Percentiles rank a stretch among this genome's conserved stretches.
These are phyloP conservation scores for Lumnitzera littorea DNA, from an alignment of 345 rosid species.

Conservation along the genomic window DNA sequence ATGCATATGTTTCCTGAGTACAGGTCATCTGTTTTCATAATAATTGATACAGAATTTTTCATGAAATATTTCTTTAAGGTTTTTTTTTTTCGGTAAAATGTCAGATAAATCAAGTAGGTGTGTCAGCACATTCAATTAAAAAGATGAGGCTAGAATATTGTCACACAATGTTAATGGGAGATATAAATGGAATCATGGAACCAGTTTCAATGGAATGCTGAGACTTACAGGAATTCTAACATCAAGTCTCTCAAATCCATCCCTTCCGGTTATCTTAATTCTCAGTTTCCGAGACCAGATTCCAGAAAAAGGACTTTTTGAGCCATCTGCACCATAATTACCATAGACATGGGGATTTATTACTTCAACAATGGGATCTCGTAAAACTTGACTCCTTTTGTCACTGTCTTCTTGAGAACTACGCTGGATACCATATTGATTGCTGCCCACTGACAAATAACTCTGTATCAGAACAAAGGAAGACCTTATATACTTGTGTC, in stretches of 20 bases:
- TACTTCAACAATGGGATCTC: constrained; percentile 75
- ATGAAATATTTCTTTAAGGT: too few relatives aligned
- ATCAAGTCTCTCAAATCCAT: constrained; percentile 81
- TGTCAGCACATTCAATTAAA: too few relatives aligned
- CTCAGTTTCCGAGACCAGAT: constrained; percentile 84
- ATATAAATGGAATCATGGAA: too few relatives aligned
- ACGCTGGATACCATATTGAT: constrained; percentile 34
- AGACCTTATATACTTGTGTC: neutral
- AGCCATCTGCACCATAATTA: constrained; percentile 46
- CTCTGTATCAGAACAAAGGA: constrained; percentile 8
- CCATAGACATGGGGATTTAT: constrained; percentile 62
- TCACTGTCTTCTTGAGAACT: constrained; percentile 42
- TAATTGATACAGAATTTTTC: too few relatives aligned
- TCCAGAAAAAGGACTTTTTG: constrained; percentile 59
- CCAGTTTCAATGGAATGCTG: neutral
- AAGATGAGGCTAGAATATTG: too few relatives aligned
- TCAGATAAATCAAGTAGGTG: too few relatives aligned
- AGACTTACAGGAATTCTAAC: constrained; percentile 78
- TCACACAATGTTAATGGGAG: too few relatives aligned
- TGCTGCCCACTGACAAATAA: constrained; percentile 38
- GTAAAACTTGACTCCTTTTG: constrained; percentile 35
- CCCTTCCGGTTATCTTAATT: constrained; percentile 74
- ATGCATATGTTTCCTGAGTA: too few relatives aligned
- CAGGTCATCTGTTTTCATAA: too few relatives aligned
- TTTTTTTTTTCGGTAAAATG: too few relatives aligned